A percentile compares a stretch with the other conserved stretches of the same genome.
These are phyloP conservation scores for Cryptococcus depauperatus DNA, from an alignment of 1,284 basidiomycete species.

Conservation along the genomic window DNA sequence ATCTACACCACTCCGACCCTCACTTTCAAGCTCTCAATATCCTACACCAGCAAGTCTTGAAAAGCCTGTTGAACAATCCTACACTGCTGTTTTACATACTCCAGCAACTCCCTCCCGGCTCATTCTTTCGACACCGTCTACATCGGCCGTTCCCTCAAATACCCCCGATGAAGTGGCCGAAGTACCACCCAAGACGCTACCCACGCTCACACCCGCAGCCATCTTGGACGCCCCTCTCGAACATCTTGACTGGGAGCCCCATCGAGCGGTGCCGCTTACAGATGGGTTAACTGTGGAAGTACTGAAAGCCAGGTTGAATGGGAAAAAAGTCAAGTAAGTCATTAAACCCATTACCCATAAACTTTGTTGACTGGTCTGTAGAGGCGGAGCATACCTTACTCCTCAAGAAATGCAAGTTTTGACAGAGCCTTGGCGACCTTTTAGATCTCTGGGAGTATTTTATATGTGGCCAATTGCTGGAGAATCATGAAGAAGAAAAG, in stretches of 20 bases:
- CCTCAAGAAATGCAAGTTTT: conserved; percentile 74
- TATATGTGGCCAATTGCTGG: conserved; percentile 45
- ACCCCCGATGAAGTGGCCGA: conserved; percentile 13
- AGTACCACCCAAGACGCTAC: conserved; percentile 13
- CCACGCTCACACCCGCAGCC: conserved; percentile 25
- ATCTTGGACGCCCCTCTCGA: conserved; percentile 27
- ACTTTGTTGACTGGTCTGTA: conserved; percentile 9
- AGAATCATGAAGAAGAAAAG: too few relatives aligned
- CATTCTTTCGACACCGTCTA: conserved; percentile 9
- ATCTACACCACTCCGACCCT: conserved; percentile 2
- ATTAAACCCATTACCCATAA: not conserved
- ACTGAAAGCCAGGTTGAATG: conserved; percentile 59
- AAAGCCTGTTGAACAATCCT: not conserved
- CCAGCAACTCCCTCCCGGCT: conserved; percentile 1
- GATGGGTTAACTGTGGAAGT: conserved; percentile 55
- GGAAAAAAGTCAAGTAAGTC: conserved; percentile 71
- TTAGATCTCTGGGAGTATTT: conserved; percentile 58
- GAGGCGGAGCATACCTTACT: conserved; percentile 66
- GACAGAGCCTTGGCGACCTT: conserved; percentile 69
- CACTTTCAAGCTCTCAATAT: conserved; percentile 10
- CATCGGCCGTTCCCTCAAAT: conserved; percentile 10
- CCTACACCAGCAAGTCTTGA: conserved; percentile 23
- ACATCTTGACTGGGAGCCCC: conserved; percentile 18
- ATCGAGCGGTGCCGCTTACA: conserved; percentile 49
- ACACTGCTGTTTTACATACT: conserved; percentile 11